Evolutionary conservation across 108 stramenopile species (phyloP).

Genomic region (Mayamaea pseudoterrestris): DNA sequence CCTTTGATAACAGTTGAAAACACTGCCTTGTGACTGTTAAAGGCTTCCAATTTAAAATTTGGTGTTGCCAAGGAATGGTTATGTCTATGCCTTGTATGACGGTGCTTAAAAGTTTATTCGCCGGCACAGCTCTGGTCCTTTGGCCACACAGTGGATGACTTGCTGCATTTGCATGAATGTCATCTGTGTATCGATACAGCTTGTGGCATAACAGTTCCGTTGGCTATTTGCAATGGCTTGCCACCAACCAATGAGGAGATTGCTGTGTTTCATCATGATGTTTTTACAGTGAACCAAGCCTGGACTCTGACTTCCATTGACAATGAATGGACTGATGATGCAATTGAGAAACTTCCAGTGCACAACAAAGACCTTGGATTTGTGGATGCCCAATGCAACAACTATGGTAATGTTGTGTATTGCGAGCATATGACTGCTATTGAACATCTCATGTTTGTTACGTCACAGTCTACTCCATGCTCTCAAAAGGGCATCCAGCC

Average conservation of each 20-base stretch:
- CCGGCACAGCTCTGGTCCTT: conserved; percentile 11
- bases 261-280: conserved; percentile 15
- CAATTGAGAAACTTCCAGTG: too few species aligned
- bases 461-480: too few species aligned
- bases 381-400: too few species aligned
- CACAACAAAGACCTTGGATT: too few species aligned
- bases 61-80: too few species aligned
- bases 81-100: conserved; percentile 15
- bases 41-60: too few species aligned
- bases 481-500: too few species aligned
- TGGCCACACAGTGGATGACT: conserved; percentile 10
- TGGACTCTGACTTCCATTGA: conserved; percentile 17
- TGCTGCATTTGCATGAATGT: not conserved
- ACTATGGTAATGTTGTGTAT: too few species aligned
- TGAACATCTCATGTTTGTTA: too few species aligned
- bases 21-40: too few species aligned
- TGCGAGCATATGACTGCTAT: too few species aligned
- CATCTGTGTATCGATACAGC: conserved; percentile 14
- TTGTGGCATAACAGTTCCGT: conserved; percentile 15
- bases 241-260: conserved; percentile 15
- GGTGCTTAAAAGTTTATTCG: conserved; percentile 13
- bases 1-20: too few species aligned
- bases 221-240: conserved; percentile 10
- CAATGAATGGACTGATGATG: not conserved
- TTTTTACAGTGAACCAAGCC: conserved; percentile 12